Conservation (phyloP, 2,329 filamentous ascomycete genomes). For the Colletotrichum liriopes region DNA sequence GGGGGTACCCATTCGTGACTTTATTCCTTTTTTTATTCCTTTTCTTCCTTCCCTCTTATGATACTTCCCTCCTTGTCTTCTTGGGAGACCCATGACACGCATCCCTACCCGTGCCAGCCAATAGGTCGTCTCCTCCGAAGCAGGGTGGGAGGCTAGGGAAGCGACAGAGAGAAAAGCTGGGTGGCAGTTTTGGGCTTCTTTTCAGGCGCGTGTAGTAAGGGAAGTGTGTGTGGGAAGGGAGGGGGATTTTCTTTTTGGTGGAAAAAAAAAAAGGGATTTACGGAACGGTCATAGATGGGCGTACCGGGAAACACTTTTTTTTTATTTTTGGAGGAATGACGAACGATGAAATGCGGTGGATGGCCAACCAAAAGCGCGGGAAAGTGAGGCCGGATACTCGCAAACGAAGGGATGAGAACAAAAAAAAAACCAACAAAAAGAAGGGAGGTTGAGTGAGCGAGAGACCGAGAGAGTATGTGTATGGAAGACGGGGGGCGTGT, state of each 20-base stretch:
- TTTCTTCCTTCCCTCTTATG: constrained; percentile 33
- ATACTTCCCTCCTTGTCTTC: constrained; percentile 7
- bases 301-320: constrained; percentile 24
- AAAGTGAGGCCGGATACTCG: constrained; percentile 39
- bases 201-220: constrained; percentile 6
- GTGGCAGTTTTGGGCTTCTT: neutral
- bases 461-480: neutral
- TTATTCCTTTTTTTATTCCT: constrained; percentile 39
- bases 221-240: constrained; percentile 3
- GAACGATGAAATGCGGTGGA: neutral
- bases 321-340: constrained; percentile 7
- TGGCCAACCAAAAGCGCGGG: constrained; percentile 10
- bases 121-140: neutral
- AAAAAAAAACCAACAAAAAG: constrained; percentile 16
- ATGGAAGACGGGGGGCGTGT: constrained; percentile 8
- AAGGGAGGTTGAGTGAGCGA: neutral
- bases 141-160: neutral
- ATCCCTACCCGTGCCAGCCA: neutral
- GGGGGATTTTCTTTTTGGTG: neutral
- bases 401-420: constrained; percentile 38
- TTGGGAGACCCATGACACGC: neutral
- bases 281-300: constrained; percentile 36
- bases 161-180: neutral
- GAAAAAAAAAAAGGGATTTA: neutral
- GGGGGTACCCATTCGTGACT: constrained; percentile 30